Percentiles rank a stretch among this genome's conserved stretches.
Conservation (phyloP, 306 rosid genomes). For the Fagus sylvatica region DNA sequence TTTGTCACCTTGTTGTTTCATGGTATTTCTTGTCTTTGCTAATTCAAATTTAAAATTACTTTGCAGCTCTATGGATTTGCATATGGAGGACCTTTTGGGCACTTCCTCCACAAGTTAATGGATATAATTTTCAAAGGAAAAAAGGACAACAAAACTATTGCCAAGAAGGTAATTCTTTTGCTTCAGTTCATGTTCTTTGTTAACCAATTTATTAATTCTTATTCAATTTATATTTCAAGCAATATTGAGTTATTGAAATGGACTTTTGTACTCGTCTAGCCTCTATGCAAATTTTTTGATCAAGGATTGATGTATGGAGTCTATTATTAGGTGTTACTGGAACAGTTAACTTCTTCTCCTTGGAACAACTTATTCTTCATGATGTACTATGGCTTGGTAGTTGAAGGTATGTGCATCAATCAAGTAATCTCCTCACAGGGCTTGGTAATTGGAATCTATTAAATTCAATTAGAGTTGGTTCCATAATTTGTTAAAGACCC, state of each 20-base stretch:
- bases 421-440: background rate
- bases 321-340: conserved; percentile 70
- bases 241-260: conserved; percentile 9
- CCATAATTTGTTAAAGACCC: background rate
- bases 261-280: conserved; percentile 2
- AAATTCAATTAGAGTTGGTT: background rate
- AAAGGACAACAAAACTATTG: conserved; percentile 71
- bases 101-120: conserved; percentile 86
- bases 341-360: conserved; percentile 79
- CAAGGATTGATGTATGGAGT: conserved; percentile 27
- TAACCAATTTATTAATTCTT: background rate
- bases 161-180: conserved; percentile 61
- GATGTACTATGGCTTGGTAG: conserved; percentile 86
- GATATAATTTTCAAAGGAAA: conserved; percentile 73
- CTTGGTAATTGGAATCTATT: background rate
- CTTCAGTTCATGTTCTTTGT: conserved; percentile 12
- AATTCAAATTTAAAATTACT: conserved; percentile 21
- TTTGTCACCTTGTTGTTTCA: background rate
- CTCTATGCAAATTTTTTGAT: background rate
- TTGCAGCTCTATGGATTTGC: conserved; percentile 90
- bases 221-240: background rate
- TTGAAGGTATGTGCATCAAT: conserved; percentile 63
- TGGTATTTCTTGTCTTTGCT: conserved; percentile 3
- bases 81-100: conserved; percentile 89
- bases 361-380: conserved; percentile 86